Evolutionary conservation across 2,329 filamentous ascomycete species (phyloP).

Genomic region (Diplodia sapinea): DNA sequence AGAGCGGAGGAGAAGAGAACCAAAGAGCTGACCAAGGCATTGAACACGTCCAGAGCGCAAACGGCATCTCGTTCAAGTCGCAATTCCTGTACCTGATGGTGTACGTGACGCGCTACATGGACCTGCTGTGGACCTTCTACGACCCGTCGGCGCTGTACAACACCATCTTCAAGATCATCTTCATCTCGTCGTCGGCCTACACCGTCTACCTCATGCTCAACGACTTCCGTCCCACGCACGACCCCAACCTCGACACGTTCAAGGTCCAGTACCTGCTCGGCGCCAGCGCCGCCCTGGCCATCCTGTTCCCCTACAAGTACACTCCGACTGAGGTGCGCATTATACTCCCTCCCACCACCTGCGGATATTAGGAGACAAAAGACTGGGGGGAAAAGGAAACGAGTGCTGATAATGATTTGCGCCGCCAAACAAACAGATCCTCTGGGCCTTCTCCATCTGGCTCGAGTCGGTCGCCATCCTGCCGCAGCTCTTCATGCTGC

Average conservation of each 20-base stretch:
- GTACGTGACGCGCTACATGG: conserved; percentile 89
- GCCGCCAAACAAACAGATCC: conserved; percentile 63
- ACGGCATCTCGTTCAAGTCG: conserved; percentile 98
- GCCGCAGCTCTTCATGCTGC: conserved; percentile 96
- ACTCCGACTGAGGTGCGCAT: conserved; percentile 66
- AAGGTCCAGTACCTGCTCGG: conserved; percentile 92
- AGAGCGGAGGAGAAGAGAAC: background rate
- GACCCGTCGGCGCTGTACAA: conserved; percentile 77
- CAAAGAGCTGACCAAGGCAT: conserved; percentile 19
- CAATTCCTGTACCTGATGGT: conserved; percentile 94
- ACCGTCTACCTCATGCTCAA: conserved; percentile 98
- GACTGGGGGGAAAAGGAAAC: no score
- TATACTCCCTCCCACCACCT: background rate
- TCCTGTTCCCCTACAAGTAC: conserved; percentile 87
- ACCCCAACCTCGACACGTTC: conserved; percentile 96
- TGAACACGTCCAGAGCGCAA: conserved; percentile 74
- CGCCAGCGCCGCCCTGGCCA: conserved; percentile 75
- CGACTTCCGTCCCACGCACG: conserved; percentile 95
- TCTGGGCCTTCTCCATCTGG: conserved; percentile 99
- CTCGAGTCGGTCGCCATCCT: conserved; percentile 95
- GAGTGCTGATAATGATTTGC: no score
- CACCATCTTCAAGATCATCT: conserved; percentile 92
- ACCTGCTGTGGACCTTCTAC: conserved; percentile 85
- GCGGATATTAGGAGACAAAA: no score
- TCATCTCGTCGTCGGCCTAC: conserved; percentile 88